These are phyloP conservation scores for Rhynchospora breviuscula DNA, from an alignment of 176 grass and related monocot genomes.

Conservation along the genomic window DNA sequence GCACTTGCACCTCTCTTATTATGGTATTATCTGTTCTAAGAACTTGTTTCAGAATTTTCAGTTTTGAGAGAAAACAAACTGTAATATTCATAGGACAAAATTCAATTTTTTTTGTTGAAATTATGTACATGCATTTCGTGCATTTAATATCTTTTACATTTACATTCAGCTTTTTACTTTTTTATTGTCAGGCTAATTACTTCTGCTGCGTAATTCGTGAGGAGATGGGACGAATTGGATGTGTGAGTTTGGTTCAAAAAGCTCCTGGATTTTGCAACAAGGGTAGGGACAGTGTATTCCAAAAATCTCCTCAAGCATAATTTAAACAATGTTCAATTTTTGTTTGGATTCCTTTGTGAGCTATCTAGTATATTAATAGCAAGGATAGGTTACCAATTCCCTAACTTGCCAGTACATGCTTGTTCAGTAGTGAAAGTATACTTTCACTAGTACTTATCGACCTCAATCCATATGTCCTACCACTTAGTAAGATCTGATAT, in stretches of 20 bases:
- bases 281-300: conserved; percentile 20
- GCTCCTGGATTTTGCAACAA: not conserved
- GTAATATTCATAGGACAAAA: too few relatives aligned
- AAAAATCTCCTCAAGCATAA: too few relatives aligned
- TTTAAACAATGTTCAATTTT: too few relatives aligned
- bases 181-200: not conserved
- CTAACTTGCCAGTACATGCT: too few relatives aligned
- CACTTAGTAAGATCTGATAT: not conserved
- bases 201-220: not conserved
- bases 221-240: conserved; percentile 24
- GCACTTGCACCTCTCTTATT: too few relatives aligned
- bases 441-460: not conserved
- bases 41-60: too few relatives aligned
- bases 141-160: too few relatives aligned
- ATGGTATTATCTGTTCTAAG: too few relatives aligned
- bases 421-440: conserved; percentile 5
- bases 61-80: too few relatives aligned
- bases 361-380: not conserved
- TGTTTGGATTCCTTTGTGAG: not conserved
- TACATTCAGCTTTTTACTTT: too few relatives aligned
- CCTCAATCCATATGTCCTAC: not conserved
- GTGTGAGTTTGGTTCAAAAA: not conserved
- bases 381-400: not conserved
- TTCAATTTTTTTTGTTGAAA: too few relatives aligned
- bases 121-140: too few relatives aligned